phyloP scores from a whole-genome alignment of 2,329 filamentous ascomycete genomes.

The Colletotrichum chrysophilum region DNA sequence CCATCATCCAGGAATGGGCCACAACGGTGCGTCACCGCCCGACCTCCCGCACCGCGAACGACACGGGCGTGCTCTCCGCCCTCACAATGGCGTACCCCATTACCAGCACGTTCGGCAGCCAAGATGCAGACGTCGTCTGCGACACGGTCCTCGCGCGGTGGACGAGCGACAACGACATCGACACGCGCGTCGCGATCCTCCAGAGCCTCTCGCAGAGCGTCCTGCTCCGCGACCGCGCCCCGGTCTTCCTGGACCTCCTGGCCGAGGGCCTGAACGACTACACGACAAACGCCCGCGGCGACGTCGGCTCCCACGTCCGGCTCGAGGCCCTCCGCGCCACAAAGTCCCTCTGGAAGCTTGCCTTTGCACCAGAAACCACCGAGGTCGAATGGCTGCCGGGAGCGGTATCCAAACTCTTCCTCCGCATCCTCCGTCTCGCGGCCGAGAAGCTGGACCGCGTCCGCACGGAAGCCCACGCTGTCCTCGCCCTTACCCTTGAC shows the following conservation, averaged over 20 bases:
- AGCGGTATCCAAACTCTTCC: conserved; percentile 47
- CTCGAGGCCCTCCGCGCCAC: conserved; percentile 82
- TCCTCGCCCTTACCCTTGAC: conserved; percentile 50
- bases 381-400: conserved; percentile 25
- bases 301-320: conserved; percentile 86
- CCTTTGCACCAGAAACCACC: background rate
- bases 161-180: conserved; percentile 52
- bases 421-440: conserved; percentile 69
- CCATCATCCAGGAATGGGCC: conserved; percentile 52
- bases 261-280: conserved; percentile 80
- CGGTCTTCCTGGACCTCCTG: conserved; percentile 51
- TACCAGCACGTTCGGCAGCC: conserved; percentile 9
- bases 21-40: conserved; percentile 40
- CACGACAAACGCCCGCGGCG: conserved; percentile 85
- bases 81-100: conserved; percentile 56
- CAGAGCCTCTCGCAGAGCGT: conserved; percentile 56
- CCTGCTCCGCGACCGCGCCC: conserved; percentile 45
- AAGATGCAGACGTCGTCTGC: conserved; percentile 37
- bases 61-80: conserved; percentile 58
- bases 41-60: conserved; percentile 40
- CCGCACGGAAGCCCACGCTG: conserved; percentile 67
- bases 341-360: conserved; percentile 59
- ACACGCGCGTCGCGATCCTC: conserved; percentile 60
- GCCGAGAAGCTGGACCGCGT: conserved; percentile 92
- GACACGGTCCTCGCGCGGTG: conserved; percentile 58